A percentile compares a stretch with the other conserved stretches of the same genome.
These are phyloP conservation scores for Tetraselmis striata DNA, from an alignment of 139 green algal species.

Conservation along the genomic window DNA sequence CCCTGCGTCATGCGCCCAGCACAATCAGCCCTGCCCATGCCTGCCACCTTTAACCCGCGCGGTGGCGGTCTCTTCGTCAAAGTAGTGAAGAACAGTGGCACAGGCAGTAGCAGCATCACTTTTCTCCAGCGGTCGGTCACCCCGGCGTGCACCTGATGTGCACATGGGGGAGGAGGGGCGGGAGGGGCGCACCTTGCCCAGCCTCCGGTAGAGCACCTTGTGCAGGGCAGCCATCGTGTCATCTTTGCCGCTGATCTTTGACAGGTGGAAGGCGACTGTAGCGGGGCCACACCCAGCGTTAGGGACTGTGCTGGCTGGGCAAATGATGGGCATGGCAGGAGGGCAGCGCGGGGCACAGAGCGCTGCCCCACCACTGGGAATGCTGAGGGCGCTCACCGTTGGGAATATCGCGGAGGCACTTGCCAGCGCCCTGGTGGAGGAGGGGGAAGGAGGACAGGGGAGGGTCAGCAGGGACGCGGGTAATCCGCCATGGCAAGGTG, in stretches of 20 bases:
- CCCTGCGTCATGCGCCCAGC: no score
- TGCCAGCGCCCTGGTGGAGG: not conserved
- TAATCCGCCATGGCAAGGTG: not conserved
- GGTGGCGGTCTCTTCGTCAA: no score
- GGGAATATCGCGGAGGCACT: not conserved
- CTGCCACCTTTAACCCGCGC: no score
- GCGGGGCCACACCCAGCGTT: no score
- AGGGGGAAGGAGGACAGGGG: not conserved
- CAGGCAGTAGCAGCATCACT: no score
- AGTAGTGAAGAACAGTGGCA: no score
- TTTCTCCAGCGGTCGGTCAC: no score
- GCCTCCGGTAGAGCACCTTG: not conserved
- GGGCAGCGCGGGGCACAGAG: not conserved
- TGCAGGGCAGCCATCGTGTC: not conserved
- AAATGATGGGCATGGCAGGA: not conserved
- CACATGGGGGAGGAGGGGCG: no score
- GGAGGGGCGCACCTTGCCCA: not conserved
- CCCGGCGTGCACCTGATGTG: no score
- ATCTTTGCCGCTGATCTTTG: not conserved
- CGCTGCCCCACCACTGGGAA: no score
- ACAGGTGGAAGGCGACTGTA: not conserved
- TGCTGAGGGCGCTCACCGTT: not conserved
- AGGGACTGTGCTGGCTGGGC: not conserved
- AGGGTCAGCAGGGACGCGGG: not conserved
- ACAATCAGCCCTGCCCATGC: no score